Evolutionary conservation across 768 basidiomycete species (phyloP).

Genomic region (Cystofilobasidium bisporidii): DNA sequence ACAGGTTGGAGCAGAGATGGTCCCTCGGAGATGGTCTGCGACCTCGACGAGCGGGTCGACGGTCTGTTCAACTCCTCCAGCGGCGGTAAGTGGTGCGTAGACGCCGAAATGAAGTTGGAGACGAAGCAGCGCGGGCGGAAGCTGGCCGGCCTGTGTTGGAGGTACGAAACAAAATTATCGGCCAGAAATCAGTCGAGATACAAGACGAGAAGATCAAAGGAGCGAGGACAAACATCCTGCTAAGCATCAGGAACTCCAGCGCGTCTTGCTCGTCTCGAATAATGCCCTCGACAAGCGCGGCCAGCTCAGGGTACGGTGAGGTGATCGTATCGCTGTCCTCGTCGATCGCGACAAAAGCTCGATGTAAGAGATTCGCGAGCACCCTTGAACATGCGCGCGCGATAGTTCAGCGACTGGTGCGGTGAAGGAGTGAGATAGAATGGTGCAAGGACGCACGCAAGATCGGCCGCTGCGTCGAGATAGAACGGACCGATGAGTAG

Average conservation of each 20-base stretch:
- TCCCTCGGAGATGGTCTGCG: neutral
- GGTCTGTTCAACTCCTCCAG: neutral
- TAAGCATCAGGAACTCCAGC: neutral
- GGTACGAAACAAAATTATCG: neutral
- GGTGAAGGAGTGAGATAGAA: too few species aligned
- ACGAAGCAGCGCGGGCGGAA: neutral
- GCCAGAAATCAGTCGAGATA: neutral
- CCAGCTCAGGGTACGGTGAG: neutral
- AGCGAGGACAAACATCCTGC: too few species aligned
- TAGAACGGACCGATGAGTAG: neutral
- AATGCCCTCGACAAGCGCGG: neutral
- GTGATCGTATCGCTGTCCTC: neutral
- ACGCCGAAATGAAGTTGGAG: neutral
- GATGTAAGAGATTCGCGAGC: neutral
- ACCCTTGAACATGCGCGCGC: too few species aligned
- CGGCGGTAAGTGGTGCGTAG: too few species aligned
- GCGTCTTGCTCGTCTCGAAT: slow-evolving; percentile 11
- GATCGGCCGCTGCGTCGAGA: slow-evolving; percentile 11
- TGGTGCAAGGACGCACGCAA: slow-evolving; percentile 5
- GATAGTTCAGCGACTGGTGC: too few species aligned
- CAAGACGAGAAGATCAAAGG: too few species aligned
- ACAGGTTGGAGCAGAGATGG: neutral
- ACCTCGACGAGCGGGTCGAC: neutral
- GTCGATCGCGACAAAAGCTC: neutral
- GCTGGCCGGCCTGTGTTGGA: neutral